Evolutionary conservation across 139 green algal genomes (phyloP).

Genomic region (Chlorella sp.): DNA sequence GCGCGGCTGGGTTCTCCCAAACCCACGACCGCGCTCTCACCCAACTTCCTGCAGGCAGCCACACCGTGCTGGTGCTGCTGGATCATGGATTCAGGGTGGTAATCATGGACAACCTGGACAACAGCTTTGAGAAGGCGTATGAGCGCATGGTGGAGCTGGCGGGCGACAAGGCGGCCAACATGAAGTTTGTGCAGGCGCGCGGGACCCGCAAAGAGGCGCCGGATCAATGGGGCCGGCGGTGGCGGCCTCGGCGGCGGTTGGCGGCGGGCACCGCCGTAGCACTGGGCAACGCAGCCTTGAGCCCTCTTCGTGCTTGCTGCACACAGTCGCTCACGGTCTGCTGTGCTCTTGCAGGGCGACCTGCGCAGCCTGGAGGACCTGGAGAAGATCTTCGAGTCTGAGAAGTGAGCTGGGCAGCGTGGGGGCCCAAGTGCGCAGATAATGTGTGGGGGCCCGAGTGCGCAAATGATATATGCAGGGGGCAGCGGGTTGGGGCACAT

Average conservation of each 20-base stretch:
- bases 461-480: too few species aligned
- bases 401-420: slow-evolving; percentile 42
- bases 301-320: background rate
- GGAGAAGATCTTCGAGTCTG: slow-evolving; percentile 51
- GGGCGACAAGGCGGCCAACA: slow-evolving; percentile 75
- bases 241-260: background rate
- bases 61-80: slow-evolving; percentile 90
- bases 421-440: background rate
- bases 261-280: background rate
- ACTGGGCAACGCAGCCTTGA: background rate
- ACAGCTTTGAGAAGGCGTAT: slow-evolving; percentile 83
- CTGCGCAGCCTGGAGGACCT: slow-evolving; percentile 54
- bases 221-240: background rate
- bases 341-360: slow-evolving; percentile 40
- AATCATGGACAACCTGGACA: slow-evolving; percentile 95
- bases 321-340: background rate
- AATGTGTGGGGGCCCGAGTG: background rate
- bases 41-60: slow-evolving; percentile 68
- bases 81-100: slow-evolving; percentile 83
- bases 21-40: background rate
- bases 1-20: too few species aligned
- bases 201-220: background rate
- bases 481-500: too few species aligned
- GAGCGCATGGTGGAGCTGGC: slow-evolving; percentile 89
- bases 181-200: slow-evolving; percentile 83